phyloP scores from a whole-genome alignment of 352 stramenopile genomes.

The Elongisporangium anandrum region DNA sequence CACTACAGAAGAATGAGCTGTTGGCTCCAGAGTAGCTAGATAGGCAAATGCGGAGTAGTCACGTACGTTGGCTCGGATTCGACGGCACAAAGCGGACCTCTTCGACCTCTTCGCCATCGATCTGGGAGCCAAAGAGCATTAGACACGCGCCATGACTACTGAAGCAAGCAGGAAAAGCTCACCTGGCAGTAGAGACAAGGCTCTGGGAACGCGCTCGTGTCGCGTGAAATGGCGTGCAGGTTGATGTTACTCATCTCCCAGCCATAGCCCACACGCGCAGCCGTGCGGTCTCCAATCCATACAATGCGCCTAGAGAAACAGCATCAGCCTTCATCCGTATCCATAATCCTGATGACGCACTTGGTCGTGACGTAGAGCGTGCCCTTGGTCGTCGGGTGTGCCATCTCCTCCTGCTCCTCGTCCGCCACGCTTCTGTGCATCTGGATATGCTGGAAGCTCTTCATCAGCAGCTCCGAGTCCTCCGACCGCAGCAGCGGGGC shows the following conservation, averaged over 20 bases:
- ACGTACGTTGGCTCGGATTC: conserved; percentile 60
- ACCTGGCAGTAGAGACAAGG: conserved; percentile 83
- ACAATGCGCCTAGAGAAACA: conserved; percentile 37
- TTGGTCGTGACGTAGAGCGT: conserved; percentile 39
- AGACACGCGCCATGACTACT: not conserved
- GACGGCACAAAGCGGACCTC: conserved; percentile 75
- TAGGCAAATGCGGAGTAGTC: not conserved
- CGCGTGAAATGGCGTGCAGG: conserved; percentile 75
- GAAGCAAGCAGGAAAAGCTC: not conserved
- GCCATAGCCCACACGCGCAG: conserved; percentile 46
- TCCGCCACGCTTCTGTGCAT: conserved; percentile 23
- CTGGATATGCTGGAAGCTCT: conserved; percentile 38
- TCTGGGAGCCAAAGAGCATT: conserved; percentile 14
- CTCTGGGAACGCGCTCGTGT: conserved; percentile 49
- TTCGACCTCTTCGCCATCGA: conserved; percentile 57
- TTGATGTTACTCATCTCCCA: conserved; percentile 72
- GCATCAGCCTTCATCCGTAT: not conserved
- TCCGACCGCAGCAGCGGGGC: conserved; percentile 55
- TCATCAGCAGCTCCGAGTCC: conserved; percentile 63
- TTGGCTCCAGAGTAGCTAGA: not conserved
- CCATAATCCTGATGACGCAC: conserved; percentile 5
- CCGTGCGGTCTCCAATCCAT: conserved; percentile 44
- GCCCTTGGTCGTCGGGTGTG: conserved; percentile 20
- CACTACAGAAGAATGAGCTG: conserved; percentile 27
- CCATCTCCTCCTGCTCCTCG: conserved; percentile 13